Evolutionary conservation across 2,329 filamentous ascomycete genomes (phyloP), one percentile per base, ranked within the genome.

Genomic region (Paecilomyces sp.): DNA sequence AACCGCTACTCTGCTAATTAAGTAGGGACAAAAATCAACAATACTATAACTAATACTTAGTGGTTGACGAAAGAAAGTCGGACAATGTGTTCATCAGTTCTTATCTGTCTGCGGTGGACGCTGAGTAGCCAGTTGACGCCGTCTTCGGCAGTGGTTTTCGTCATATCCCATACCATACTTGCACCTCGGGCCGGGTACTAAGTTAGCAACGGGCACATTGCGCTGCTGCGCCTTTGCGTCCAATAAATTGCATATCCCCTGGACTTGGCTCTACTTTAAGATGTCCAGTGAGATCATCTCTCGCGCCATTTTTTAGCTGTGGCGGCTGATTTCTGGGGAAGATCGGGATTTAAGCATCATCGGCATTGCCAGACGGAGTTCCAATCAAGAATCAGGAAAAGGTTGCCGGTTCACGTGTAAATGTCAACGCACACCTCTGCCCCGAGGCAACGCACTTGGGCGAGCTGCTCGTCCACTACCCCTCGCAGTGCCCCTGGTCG

Each of bases 401-500:
- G 22, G 22, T 22, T 47, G 41, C n/a, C 41, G 41, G 41, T 47
- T 47, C 41, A 47, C 13, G 41, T 47, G 41, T 47, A 22, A 22
- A 33, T 22, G 54, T 74, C 69, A 79, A 60, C 72, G 72, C 53
- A 66, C 63, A 18, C 75, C 76, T 60, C 73, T 73, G 7, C 74
- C 76, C 58, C 76, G 70, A 22, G 76, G 74, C 52, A 77, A 63
- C 33, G 70, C 74, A 57, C 75, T 77, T 4, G 72, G 65, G 28
- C 75, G 74, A 59, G 64, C 66, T 47, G 65, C 66, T 50, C 73
- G 68, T 47, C 58, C 66, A 30, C 71, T 61, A 11, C 75, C 74
- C 68, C 75, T 65, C 15, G 73, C 76, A 30, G 72, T 62, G 8
- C 75, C 74, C 68, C 75, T 65, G 13, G 74, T 76, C 18, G 73